Evolutionary conservation across 2,329 filamentous ascomycete genomes (phyloP).

Genomic region (Periconia macrospinosa): DNA sequence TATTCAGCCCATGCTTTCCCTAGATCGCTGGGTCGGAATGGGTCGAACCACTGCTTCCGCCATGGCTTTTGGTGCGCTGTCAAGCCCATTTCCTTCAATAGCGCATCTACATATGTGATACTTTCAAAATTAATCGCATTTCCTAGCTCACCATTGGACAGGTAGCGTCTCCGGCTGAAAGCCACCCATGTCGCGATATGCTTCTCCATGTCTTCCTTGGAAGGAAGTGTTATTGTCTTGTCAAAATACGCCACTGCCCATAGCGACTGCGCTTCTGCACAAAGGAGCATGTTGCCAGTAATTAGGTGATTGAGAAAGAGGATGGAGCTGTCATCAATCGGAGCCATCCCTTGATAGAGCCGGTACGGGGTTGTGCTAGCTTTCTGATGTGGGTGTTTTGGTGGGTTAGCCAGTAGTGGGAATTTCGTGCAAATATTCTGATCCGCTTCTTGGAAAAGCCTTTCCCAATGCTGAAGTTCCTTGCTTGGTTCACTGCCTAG

Average conservation of each 20-base stretch:
- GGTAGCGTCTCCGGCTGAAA: constrained; percentile 6
- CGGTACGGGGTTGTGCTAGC: constrained; percentile 15
- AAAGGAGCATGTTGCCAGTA: constrained; percentile 10
- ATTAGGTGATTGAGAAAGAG: constrained; percentile 20
- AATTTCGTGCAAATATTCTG: constrained; percentile 4
- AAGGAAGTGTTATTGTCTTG: constrained; percentile 3
- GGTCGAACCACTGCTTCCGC: constrained; percentile 3
- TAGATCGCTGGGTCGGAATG: constrained; percentile 5
- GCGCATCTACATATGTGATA: constrained; percentile 9
- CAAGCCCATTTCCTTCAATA: constrained; percentile 12
- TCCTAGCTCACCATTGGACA: constrained; percentile 9
- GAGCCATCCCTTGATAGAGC: constrained; percentile 15
- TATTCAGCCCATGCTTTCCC: constrained; percentile 10
- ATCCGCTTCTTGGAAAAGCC: constrained; percentile 9
- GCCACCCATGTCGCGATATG: constrained; percentile 9
- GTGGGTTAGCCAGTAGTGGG: constrained; percentile 14
- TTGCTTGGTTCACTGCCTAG: constrained; percentile 1
- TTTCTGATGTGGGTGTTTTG: constrained; percentile 4
- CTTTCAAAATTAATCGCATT: constrained; percentile 8
- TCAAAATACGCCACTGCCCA: constrained; percentile 19
- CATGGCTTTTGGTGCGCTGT: constrained; percentile 3
- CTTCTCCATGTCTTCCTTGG: constrained; percentile 5
- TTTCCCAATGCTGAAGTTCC: constrained; percentile 10
- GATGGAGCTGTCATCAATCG: constrained; percentile 15
- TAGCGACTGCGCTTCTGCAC: constrained; percentile 17